Evolutionary conservation across 2,329 filamentous ascomycete genomes (phyloP), one percentile per base, ranked within the genome.

Genomic region (Aureobasidium sp.): DNA sequence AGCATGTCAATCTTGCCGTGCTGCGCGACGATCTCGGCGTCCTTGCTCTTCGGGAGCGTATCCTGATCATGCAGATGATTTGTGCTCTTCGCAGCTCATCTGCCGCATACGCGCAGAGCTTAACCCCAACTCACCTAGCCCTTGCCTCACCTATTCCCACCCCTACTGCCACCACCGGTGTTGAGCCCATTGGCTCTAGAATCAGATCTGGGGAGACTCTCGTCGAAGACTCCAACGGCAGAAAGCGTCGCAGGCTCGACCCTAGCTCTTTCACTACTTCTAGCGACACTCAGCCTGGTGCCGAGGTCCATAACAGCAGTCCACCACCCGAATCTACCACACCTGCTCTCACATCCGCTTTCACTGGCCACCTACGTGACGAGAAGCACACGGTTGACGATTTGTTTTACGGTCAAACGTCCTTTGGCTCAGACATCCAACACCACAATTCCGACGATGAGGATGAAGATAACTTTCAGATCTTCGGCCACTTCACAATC

Each of bases 1-100:
- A 77, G 21, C 72, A 77, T 29, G 72, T 84, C 10, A 68, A 78
- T 19, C 71, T 72, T 34, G 58, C 63, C 2, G 69, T 71, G 1
- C 68, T 82, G 12, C 67, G 72, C 11, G 74, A 81, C 29, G 78
- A 79, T 6, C 71, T 88, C 16, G 77, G 74, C 1, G 70, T 90
- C 52, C 76, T 67, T 34, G 73, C 76, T 3, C 67, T 82, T 17
- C 79, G 78, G 2, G 79, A 85, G 57, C 78, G 81, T 54, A 71
- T 73, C 39, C 77, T 75, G 1, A 66, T 93, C 2, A 70, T 74
- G 12, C 71, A 75, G 55, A 80, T 80, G 8, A 79, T 90, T 53
- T 60, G 71, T 2, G 70, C 75, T 27, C 73, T 90, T 4, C 78
- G 75, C 17, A 45, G 30, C 19, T 30, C 40, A 53, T 51, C 16